These are phyloP conservation scores for Dispira simplex DNA, from an alignment of 192 early-diverging fungal species.

Conservation along the genomic window DNA sequence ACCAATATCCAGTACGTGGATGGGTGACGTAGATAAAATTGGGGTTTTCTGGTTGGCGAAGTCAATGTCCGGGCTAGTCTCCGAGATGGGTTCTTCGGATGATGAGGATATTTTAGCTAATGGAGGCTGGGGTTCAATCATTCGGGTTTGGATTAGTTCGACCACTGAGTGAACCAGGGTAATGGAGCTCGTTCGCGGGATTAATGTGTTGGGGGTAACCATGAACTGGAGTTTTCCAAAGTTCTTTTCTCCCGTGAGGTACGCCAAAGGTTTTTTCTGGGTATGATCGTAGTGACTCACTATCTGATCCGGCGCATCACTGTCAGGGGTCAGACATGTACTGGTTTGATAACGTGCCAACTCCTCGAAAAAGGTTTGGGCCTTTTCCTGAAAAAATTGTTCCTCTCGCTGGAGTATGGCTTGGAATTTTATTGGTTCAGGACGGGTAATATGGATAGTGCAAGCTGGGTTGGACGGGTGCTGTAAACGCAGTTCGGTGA, in stretches of 20 bases:
- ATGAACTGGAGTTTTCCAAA: conserved; percentile 39
- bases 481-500: background rate
- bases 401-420: background rate
- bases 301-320: background rate
- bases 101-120: background rate
- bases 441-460: background rate
- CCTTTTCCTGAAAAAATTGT: conserved; percentile 2
- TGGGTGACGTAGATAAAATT: background rate
- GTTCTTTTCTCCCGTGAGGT: conserved; percentile 13
- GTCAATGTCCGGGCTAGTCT: background rate
- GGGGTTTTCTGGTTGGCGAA: background rate
- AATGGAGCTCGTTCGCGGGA: conserved; percentile 54
- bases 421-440: background rate
- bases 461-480: background rate
- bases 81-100: conserved; percentile 2
- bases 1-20: conserved; percentile 45
- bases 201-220: conserved; percentile 46
- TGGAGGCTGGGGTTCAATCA: background rate
- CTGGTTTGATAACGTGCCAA: background rate
- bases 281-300: background rate
- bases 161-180: conserved; percentile 38
- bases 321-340: no score
- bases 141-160: conserved; percentile 8
- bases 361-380: background rate
- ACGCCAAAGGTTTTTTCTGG: conserved; percentile 2